Evolutionary conservation across 805 yeast genomes (phyloP).

Genomic region (Myxozyma monticola): DNA sequence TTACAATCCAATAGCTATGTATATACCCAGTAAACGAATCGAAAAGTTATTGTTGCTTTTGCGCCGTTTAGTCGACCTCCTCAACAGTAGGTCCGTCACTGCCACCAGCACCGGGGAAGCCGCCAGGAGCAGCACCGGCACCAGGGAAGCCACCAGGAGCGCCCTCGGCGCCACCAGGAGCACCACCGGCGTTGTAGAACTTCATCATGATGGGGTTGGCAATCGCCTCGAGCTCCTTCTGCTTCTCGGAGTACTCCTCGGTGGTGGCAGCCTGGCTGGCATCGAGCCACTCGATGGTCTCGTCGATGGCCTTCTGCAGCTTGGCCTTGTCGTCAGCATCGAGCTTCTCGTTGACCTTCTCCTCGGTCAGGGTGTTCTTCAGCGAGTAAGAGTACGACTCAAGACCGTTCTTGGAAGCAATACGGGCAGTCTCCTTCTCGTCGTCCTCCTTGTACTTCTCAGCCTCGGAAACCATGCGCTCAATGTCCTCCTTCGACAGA

Average conservation of each 20-base stretch:
- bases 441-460: constrained; percentile 97
- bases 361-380: constrained; percentile 77
- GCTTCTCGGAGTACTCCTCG: constrained; percentile 89
- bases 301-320: constrained; percentile 77
- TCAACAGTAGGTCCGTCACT: constrained; percentile 71
- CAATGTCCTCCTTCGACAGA: constrained; percentile 95
- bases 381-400: constrained; percentile 94
- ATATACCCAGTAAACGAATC: neutral
- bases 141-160: constrained; percentile 66
- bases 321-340: constrained; percentile 63
- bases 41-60: neutral
- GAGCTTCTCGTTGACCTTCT: constrained; percentile 76
- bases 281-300: constrained; percentile 89
- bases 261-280: constrained; percentile 87
- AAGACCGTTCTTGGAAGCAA: constrained; percentile 89
- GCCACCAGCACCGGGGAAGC: constrained; percentile 49
- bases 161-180: constrained; percentile 77
- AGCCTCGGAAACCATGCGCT: constrained; percentile 96
- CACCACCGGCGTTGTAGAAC: constrained; percentile 82
- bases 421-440: constrained; percentile 90
- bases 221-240: constrained; percentile 91
- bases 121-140: constrained; percentile 52
- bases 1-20: too few species aligned
- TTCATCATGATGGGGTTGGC: constrained; percentile 97
- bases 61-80: constrained; percentile 68